Evolutionary conservation across 352 stramenopile genomes (phyloP).

Genomic region (Phytophthora citrophthora): DNA sequence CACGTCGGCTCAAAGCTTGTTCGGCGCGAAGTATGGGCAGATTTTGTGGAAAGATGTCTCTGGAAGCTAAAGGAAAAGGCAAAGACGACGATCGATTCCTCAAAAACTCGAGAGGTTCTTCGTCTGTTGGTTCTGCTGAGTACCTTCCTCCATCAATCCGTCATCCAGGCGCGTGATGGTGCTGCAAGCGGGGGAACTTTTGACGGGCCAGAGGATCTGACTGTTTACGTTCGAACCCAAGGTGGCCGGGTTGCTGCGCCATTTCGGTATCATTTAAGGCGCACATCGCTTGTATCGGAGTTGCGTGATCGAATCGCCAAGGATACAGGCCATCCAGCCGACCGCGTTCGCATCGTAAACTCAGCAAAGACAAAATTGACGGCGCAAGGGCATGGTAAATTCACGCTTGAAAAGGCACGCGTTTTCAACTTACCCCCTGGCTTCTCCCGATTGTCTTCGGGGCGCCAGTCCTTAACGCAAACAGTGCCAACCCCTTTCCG

Average conservation of each 20-base stretch:
- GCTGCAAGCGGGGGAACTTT: conserved; percentile 21
- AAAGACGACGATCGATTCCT: conserved; percentile 29
- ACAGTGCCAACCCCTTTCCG: conserved; percentile 33
- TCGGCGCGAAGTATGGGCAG: conserved; percentile 69
- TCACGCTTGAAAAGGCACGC: conserved; percentile 70
- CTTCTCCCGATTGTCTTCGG: conserved; percentile 23
- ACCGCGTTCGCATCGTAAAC: conserved; percentile 73
- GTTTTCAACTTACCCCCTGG: conserved; percentile 42
- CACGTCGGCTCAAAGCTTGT: conserved; percentile 75
- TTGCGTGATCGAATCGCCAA: conserved; percentile 70
- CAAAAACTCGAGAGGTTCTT: conserved; percentile 41
- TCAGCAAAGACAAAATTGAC: conserved; percentile 77
- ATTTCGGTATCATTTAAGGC: conserved; percentile 63
- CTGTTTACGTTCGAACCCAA: conserved; percentile 74
- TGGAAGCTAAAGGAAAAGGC: conserved; percentile 47
- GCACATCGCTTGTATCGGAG: conserved; percentile 66
- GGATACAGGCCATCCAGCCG: conserved; percentile 66
- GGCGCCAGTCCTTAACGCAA: conserved; percentile 26
- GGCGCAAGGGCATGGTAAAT: conserved; percentile 67
- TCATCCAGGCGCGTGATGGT: conserved; percentile 42
- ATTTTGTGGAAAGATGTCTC: conserved; percentile 65
- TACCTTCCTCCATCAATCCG: conserved; percentile 78
- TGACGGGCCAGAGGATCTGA: conserved; percentile 60
- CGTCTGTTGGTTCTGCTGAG: conserved; percentile 73
- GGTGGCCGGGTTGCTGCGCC: conserved; percentile 64